Conservation (phyloP, 192 early-diverging fungal genomes). For the Coemansia sp. region DNA sequence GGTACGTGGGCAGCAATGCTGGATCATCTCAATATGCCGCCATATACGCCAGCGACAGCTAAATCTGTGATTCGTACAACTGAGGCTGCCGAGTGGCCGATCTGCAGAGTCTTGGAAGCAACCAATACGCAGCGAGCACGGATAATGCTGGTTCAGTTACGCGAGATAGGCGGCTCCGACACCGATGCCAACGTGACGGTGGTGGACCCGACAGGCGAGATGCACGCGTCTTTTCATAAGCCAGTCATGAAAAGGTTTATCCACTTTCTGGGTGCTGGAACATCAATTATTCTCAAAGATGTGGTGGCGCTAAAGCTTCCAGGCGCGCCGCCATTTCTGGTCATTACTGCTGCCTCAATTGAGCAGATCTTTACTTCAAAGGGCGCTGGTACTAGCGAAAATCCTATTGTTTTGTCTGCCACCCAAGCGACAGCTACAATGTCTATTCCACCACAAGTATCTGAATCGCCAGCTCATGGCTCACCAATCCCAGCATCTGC, state of each 20-base stretch:
- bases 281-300: conserved; percentile 39
- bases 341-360: conserved; percentile 36
- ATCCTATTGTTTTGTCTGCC: conserved; percentile 32
- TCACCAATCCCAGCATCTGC: too few species aligned
- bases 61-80: conserved; percentile 7
- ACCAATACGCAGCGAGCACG: conserved; percentile 22
- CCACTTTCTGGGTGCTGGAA: conserved; percentile 24
- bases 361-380: conserved; percentile 41
- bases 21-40: conserved; percentile 26
- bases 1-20: conserved; percentile 50
- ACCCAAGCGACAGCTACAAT: conserved; percentile 14
- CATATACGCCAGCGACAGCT: conserved; percentile 28
- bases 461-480: too few species aligned
- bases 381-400: conserved; percentile 17
- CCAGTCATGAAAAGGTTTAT: conserved; percentile 26
- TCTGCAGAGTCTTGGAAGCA: conserved; percentile 25
- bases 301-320: conserved; percentile 35
- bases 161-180: conserved; percentile 31
- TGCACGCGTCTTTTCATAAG: conserved; percentile 40
- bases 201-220: conserved; percentile 50
- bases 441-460: too few species aligned
- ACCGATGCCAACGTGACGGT: conserved; percentile 32
- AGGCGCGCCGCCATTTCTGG: conserved; percentile 32
- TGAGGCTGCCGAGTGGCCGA: conserved; percentile 22
- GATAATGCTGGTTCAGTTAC: conserved; percentile 43